A percentile compares a stretch with the other conserved stretches of the same genome.
phyloP scores from a whole-genome alignment of 768 basidiomycete species.

The Candolleomyces eurysporus region DNA sequence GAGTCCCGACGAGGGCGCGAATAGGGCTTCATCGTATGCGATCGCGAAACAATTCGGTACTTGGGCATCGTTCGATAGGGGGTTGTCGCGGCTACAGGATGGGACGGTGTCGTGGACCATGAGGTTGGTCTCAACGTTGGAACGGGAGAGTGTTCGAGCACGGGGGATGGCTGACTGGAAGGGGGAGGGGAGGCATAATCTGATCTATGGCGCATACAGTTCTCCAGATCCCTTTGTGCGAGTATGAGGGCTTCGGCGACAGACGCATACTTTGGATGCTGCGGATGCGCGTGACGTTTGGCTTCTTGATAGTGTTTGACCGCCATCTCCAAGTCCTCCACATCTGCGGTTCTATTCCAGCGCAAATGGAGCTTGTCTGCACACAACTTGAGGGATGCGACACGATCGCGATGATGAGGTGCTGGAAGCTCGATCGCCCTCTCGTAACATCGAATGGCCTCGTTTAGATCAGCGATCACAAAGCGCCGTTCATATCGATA shows the following conservation, averaged over 20 bases:
- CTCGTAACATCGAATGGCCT: conserved; percentile 8
- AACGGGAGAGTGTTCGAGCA: background rate
- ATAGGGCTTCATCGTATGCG: conserved; percentile 1
- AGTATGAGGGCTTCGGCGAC: background rate
- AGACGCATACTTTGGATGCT: conserved; percentile 5
- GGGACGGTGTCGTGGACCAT: background rate
- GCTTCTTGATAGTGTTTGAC: conserved; percentile 8
- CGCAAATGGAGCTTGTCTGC: conserved; percentile 3
- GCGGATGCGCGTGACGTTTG: background rate
- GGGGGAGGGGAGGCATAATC: conserved; percentile 1
- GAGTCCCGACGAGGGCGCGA: background rate
- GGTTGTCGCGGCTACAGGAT: background rate
- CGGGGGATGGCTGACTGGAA: background rate
- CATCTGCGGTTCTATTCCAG: conserved; percentile 3
- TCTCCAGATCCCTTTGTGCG: background rate
- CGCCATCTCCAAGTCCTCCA: conserved; percentile 3
- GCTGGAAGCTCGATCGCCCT: conserved; percentile 5
- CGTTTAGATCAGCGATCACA: conserved; percentile 7
- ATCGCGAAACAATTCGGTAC: conserved; percentile 1
- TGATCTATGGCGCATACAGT: background rate
- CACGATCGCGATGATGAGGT: conserved; percentile 8
- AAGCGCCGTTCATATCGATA: conserved; percentile 6
- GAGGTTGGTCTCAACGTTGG: background rate
- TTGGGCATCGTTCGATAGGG: conserved; percentile 1
- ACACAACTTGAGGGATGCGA: conserved; percentile 4